phyloP scores from a whole-genome alignment of 495 filamentous ascomycete genomes.

The Echria macrotheca region DNA sequence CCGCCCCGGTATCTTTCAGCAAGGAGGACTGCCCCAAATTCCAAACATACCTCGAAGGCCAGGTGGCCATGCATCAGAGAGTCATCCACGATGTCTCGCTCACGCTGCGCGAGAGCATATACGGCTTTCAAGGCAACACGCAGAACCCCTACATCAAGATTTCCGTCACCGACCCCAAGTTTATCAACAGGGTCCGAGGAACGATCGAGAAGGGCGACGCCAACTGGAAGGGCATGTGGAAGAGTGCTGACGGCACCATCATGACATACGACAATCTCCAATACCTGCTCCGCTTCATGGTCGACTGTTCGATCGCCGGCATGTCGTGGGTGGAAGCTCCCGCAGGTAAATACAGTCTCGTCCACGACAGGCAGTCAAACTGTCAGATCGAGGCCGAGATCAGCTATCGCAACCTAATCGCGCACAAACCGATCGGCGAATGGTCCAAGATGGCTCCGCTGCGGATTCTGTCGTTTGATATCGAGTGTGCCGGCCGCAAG shows the following conservation, averaged over 20 bases:
- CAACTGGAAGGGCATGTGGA: slow-evolving; percentile 92
- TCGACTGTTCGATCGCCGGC: slow-evolving; percentile 84
- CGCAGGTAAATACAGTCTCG: slow-evolving; percentile 63
- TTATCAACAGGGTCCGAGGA: slow-evolving; percentile 64
- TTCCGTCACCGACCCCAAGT: slow-evolving; percentile 80
- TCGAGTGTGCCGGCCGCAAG: slow-evolving; percentile 96
- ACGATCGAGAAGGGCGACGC: slow-evolving; percentile 66
- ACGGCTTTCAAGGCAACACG: slow-evolving; percentile 84
- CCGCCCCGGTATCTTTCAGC: slow-evolving; percentile 76
- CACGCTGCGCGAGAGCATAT: slow-evolving; percentile 80
- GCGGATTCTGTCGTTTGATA: slow-evolving; percentile 92
- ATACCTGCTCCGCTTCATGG: slow-evolving; percentile 95
- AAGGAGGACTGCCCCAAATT: slow-evolving; percentile 70
- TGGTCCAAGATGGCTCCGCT: slow-evolving; percentile 99
- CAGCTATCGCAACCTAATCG: slow-evolving; percentile 74
- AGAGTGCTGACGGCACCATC: slow-evolving; percentile 58
- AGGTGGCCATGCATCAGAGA: slow-evolving; percentile 58
- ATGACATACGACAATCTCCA: slow-evolving; percentile 92
- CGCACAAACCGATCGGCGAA: slow-evolving; percentile 85
- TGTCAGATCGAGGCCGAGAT: slow-evolving; percentile 92
- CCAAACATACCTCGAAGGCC: slow-evolving; percentile 67
- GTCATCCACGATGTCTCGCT: slow-evolving; percentile 63
- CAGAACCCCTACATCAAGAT: slow-evolving; percentile 92
- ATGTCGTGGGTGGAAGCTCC: slow-evolving; percentile 98
- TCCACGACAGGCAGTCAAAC: slow-evolving; percentile 69